These are phyloP conservation scores for Ocimum tenuiflorum DNA, from an alignment of 257 asterid species.

Conservation along the genomic window DNA sequence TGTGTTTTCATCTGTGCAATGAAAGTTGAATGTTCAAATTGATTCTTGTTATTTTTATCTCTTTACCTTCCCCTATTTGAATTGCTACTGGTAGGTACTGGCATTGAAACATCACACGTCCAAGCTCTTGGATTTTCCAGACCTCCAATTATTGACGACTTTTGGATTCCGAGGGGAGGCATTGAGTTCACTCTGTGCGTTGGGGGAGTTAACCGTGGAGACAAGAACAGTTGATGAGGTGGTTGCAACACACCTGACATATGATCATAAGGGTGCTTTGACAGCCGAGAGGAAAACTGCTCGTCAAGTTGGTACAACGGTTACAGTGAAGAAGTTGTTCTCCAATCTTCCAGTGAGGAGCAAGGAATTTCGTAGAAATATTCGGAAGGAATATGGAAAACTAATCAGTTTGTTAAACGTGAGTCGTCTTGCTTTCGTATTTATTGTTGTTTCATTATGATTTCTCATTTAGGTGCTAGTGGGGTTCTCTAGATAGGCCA, in stretches of 20 bases:
- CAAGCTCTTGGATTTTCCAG: slow-evolving; percentile 72
- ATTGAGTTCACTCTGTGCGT: slow-evolving; percentile 79
- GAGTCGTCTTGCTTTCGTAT: slow-evolving; percentile 27
- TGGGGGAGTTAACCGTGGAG: slow-evolving; percentile 85
- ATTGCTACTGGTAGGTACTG: slow-evolving; percentile 47
- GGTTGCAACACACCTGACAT: slow-evolving; percentile 84
- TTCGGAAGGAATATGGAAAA: slow-evolving; percentile 88
- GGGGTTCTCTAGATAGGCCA: background rate
- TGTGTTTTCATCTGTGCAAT: background rate
- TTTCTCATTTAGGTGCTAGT: slow-evolving; percentile 17
- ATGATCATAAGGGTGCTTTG: slow-evolving; percentile 56
- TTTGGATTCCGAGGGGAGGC: slow-evolving; percentile 99
- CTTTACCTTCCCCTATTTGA: background rate
- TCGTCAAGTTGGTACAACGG: slow-evolving; percentile 87
- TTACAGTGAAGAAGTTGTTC: slow-evolving; percentile 82
- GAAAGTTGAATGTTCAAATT: background rate
- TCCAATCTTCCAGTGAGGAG: slow-evolving; percentile 86
- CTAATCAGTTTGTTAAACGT: slow-evolving; percentile 79
- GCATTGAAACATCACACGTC: slow-evolving; percentile 92
- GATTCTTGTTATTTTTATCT: background rate
- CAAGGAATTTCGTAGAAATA: slow-evolving; percentile 74
- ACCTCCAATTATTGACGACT: slow-evolving; percentile 71
- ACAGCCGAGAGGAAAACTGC: slow-evolving; percentile 75
- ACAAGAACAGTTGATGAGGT: slow-evolving; percentile 70
- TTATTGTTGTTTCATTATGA: background rate